phyloP scores from a whole-genome alignment of 163 green algal genomes.

The Chloromonas sp. region DNA sequence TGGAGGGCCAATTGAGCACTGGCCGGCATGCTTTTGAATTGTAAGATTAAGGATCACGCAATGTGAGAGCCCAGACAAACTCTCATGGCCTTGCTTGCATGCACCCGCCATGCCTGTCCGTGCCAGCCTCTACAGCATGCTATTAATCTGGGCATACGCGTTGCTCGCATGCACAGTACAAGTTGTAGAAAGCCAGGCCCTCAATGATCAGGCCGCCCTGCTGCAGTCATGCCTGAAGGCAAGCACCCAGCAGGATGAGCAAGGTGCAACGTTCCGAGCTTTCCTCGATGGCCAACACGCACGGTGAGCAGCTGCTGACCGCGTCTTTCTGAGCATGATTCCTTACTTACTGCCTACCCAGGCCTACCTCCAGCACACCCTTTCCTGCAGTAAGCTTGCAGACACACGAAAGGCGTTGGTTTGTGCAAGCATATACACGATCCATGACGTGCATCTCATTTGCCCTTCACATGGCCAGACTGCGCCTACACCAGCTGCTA shows the following conservation, averaged over 20 bases:
- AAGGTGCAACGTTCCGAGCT: not conserved
- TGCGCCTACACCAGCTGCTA: not conserved
- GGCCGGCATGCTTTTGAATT: too few species aligned
- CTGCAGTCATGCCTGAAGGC: not conserved
- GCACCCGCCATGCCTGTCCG: not conserved
- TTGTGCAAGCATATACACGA: too few species aligned
- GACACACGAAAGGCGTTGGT: too few species aligned
- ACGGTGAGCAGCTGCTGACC: not conserved
- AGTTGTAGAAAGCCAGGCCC: too few species aligned
- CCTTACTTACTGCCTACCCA: not conserved
- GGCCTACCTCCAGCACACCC: too few species aligned
- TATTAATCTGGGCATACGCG: too few species aligned
- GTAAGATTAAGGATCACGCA: too few species aligned
- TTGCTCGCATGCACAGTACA: too few species aligned
- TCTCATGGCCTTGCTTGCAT: not conserved
- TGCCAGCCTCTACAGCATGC: not conserved
- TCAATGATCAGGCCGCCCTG: not conserved
- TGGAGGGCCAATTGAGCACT: too few species aligned
- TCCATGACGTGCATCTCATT: not conserved
- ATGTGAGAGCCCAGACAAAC: not conserved
- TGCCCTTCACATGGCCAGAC: not conserved
- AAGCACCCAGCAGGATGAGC: not conserved
- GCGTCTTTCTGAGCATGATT: not conserved
- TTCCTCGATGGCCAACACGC: not conserved
- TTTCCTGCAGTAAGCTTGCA: too few species aligned